Evolutionary conservation across 176 grass and related monocot species (phyloP).

Genomic region (Puccinellia tenuiflora): DNA sequence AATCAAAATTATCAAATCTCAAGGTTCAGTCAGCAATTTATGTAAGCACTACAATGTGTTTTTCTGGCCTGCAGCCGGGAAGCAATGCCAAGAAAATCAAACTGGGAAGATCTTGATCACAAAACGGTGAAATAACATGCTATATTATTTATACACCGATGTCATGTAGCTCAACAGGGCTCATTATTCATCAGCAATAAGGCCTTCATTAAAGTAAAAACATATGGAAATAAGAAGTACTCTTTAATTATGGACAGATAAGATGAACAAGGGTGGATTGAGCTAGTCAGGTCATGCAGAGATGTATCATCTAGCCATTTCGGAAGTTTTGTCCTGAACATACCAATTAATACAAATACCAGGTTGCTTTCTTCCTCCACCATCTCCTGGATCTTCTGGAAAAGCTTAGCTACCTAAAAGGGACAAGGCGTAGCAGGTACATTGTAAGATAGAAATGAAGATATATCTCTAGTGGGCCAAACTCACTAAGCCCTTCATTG

Average conservation of each 20-base stretch:
- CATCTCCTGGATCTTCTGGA: slow-evolving; percentile 99
- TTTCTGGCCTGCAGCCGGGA: slow-evolving; percentile 1
- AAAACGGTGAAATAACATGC: not conserved
- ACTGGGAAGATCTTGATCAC: not conserved
- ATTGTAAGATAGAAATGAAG: slow-evolving; percentile 23
- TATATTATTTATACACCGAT: not conserved
- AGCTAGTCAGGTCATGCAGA: not conserved
- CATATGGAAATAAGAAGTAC: not conserved
- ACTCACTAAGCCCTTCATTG: not conserved
- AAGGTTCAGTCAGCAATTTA: slow-evolving; percentile 10
- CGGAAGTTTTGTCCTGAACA: slow-evolving; percentile 15
- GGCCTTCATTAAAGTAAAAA: not conserved
- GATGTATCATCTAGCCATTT: not conserved
- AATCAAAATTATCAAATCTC: slow-evolving; percentile 9
- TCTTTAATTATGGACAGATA: not conserved
- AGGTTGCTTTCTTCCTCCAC: slow-evolving; percentile 97
- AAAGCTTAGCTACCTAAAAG: slow-evolving; percentile 94
- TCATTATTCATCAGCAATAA: not conserved
- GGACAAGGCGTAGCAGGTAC: not conserved
- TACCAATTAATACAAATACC: slow-evolving; percentile 98
- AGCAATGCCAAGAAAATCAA: not conserved
- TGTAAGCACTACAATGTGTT: not conserved
- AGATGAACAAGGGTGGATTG: slow-evolving; percentile 1
- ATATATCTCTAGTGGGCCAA: not conserved
- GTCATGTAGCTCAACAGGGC: not conserved